phyloP scores from a whole-genome alignment of 805 yeast species.

The Candida ficus region DNA sequence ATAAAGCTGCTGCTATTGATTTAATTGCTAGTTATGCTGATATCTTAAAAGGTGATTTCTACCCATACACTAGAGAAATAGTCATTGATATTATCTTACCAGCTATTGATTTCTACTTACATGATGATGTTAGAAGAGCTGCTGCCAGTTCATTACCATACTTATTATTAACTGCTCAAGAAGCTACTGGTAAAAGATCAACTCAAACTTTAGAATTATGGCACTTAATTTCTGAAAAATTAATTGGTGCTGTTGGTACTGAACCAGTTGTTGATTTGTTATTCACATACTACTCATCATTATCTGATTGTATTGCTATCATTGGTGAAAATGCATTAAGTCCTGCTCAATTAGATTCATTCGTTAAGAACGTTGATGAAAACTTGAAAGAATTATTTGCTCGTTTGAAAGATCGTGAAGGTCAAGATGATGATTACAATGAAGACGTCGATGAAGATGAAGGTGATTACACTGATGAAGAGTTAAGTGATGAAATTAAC shows the following conservation, averaged over 20 bases:
- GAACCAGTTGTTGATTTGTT: constrained; percentile 84
- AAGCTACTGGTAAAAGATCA: constrained; percentile 44
- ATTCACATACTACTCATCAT: constrained; percentile 69
- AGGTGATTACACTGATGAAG: constrained; percentile 84
- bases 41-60: constrained; percentile 75
- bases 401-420: constrained; percentile 68
- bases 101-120: constrained; percentile 83
- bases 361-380: constrained; percentile 54
- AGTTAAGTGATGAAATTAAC: constrained; percentile 78
- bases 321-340: constrained; percentile 63
- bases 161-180: constrained; percentile 56
- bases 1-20: constrained; percentile 90
- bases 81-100: constrained; percentile 79
- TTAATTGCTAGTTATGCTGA: constrained; percentile 79
- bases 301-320: constrained; percentile 59
- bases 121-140: constrained; percentile 91
- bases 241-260: constrained; percentile 59
- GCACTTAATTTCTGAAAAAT: constrained; percentile 61
- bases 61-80: constrained; percentile 75
- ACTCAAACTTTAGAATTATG: constrained; percentile 63
- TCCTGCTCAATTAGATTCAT: constrained; percentile 45
- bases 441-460: constrained; percentile 85
- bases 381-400: constrained; percentile 64
- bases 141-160: constrained; percentile 84
- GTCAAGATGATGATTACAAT: constrained; percentile 77